Conservation (phyloP, 108 stramenopile species). For the Skeletonema potamos region DNA sequence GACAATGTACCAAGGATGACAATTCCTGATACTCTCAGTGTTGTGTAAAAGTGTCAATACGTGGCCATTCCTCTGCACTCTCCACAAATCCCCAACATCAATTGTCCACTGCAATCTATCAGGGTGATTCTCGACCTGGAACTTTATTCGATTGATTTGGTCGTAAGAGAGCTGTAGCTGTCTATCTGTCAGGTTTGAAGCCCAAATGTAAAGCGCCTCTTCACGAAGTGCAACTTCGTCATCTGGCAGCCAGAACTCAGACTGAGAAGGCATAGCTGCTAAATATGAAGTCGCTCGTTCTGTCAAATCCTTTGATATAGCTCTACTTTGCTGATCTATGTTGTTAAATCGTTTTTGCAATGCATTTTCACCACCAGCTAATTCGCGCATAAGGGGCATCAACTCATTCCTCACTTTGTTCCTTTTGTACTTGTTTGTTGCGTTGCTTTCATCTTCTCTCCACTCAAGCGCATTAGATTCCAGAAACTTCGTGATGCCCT, state of each 20-base stretch:
- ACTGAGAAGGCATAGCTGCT: constrained; percentile 30
- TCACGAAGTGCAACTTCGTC: constrained; percentile 47
- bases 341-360: constrained; percentile 58
- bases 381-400: constrained; percentile 72
- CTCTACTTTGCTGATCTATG: constrained; percentile 65
- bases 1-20: not conserved
- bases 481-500: constrained; percentile 57
- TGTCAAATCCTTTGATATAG: constrained; percentile 52
- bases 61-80: constrained; percentile 55
- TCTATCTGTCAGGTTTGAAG: constrained; percentile 8
- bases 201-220: constrained; percentile 69
- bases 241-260: constrained; percentile 18
- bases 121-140: constrained; percentile 61
- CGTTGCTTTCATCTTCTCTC: constrained; percentile 83
- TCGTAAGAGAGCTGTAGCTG: constrained; percentile 59
- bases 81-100: constrained; percentile 62
- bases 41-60: constrained; percentile 30
- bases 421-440: constrained; percentile 69
- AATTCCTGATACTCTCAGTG: constrained; percentile 1
- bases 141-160: constrained; percentile 51
- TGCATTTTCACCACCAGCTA: constrained; percentile 54
- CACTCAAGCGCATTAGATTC: constrained; percentile 41
- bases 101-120: constrained; percentile 61
- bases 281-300: constrained; percentile 45
- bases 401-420: constrained; percentile 88